Base-by-base conservation (phyloP, 1,139 yeast genomes). In the Taiozyma sp. region DNA sequence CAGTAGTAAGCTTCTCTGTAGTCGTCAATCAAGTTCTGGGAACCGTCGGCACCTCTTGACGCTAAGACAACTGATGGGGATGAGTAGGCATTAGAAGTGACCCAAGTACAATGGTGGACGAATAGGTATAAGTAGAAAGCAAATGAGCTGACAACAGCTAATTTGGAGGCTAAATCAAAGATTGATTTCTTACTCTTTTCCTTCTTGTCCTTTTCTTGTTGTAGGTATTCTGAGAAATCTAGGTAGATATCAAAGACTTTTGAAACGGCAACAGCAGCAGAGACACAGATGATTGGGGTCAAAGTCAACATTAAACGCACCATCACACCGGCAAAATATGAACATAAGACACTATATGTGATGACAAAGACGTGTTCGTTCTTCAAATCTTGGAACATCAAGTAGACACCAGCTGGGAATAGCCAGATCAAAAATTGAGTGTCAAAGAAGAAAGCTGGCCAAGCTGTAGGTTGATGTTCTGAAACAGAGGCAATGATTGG, bases 281-380 rank as follows among this genome's bases (percentile, higher is more conserved):
- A 75, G 47, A 93, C 96, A 77, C 99, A 93, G 53, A 93, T 88
- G 53, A 95, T 81, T 40, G 99, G 99, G 22, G 99, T 95, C 68
- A 95, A 78, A 40, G 99, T 91, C 67, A 95, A 77, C 96, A 95
- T 93, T 68, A 95, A 79, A 72, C 99, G 88, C 51, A 95, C 95
- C 99, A 95, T 95, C 51, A 95, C 99, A 67, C 99, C 99, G 4
- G 99, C 97, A 70, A 95, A 95, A 71, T 95, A 95, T 13, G 97
- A 88, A 62, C 96, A 95, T 59, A 95, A 77, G 22, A 95, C 95
- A 42, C 93, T 79, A 69, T 93, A 93, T 50, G 90, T 89, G 62
- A 93, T 86, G 56, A 93, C 83, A 68, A 93, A 95, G 39, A 95
- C 89, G 61, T 93, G 97, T 72, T 91, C 98, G 65, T 93, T 89